Conservation (phyloP, 495 filamentous ascomycete genomes). For the Chaetomium tenue region DNA sequence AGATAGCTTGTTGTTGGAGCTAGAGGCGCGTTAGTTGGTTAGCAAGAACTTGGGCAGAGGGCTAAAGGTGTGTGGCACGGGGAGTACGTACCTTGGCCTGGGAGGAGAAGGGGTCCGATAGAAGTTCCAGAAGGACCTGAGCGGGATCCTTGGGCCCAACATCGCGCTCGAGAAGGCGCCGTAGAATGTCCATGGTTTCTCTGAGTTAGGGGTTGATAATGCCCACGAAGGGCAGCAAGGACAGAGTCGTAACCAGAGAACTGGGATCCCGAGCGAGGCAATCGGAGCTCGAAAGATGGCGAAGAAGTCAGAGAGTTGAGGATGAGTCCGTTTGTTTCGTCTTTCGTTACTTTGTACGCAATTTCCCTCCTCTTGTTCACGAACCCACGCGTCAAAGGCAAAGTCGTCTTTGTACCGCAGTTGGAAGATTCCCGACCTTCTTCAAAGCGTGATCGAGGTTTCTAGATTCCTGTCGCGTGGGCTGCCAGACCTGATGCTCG, state of each 20-base stretch:
- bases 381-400: background rate
- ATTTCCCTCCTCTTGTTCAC: background rate
- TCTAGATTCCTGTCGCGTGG: background rate
- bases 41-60: background rate
- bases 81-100: conserved; percentile 42
- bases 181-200: conserved; percentile 23
- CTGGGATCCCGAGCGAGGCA: background rate
- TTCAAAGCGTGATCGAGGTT: background rate
- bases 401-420: background rate
- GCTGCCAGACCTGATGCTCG: background rate
- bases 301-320: background rate
- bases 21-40: conserved; percentile 14
- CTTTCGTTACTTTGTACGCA: background rate
- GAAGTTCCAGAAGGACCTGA: conserved; percentile 42
- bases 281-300: background rate
- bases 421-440: no score
- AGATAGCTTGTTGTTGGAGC: conserved; percentile 53
- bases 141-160: conserved; percentile 26
- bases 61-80: background rate
- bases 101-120: conserved; percentile 50
- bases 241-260: conserved; percentile 15
- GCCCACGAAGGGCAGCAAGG: conserved; percentile 19
- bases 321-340: background rate
- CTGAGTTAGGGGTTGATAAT: background rate
- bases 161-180: conserved; percentile 27